These are phyloP conservation scores for Anisodus acutangulus DNA, from an alignment of 257 asterid species.

Conservation along the genomic window DNA sequence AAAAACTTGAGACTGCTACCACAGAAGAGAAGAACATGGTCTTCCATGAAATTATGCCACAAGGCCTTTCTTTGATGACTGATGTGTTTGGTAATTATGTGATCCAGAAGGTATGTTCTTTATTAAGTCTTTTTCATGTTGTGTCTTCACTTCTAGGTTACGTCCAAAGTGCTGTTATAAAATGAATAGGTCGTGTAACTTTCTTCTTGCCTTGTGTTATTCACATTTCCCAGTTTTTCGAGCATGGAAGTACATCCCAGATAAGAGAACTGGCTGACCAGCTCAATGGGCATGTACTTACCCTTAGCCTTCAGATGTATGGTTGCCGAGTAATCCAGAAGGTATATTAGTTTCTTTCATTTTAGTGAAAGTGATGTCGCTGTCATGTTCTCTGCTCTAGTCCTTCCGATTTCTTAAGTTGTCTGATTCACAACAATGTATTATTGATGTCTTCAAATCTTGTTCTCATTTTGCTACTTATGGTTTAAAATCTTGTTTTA, in stretches of 20 bases:
- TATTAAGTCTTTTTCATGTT: neutral
- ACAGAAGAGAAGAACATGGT: slow-evolving; percentile 76
- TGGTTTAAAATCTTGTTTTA: neutral
- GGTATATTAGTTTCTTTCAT: slow-evolving; percentile 46
- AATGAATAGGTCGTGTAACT: slow-evolving; percentile 19
- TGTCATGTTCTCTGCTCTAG: neutral
- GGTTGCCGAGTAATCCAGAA: slow-evolving; percentile 92
- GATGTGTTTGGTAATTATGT: slow-evolving; percentile 93
- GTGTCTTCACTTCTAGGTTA: neutral
- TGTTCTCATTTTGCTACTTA: neutral
- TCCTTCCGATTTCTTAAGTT: neutral
- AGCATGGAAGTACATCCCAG: slow-evolving; percentile 73
- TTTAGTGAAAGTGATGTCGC: neutral
- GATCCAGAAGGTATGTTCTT: slow-evolving; percentile 69
- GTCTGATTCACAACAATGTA: neutral
- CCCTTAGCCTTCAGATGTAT: slow-evolving; percentile 86
- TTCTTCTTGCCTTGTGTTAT: slow-evolving; percentile 20
- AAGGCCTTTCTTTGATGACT: slow-evolving; percentile 74
- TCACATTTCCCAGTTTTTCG: slow-evolving; percentile 64
- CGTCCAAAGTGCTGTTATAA: neutral
- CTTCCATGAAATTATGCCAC: slow-evolving; percentile 76
- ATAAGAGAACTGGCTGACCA: slow-evolving; percentile 70
- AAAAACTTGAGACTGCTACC: slow-evolving; percentile 79
- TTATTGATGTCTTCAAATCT: slow-evolving; percentile 8
- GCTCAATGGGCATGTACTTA: slow-evolving; percentile 70